These are phyloP conservation scores for Termitomyces sp. DNA, from an alignment of 768 basidiomycete species.

Conservation along the genomic window DNA sequence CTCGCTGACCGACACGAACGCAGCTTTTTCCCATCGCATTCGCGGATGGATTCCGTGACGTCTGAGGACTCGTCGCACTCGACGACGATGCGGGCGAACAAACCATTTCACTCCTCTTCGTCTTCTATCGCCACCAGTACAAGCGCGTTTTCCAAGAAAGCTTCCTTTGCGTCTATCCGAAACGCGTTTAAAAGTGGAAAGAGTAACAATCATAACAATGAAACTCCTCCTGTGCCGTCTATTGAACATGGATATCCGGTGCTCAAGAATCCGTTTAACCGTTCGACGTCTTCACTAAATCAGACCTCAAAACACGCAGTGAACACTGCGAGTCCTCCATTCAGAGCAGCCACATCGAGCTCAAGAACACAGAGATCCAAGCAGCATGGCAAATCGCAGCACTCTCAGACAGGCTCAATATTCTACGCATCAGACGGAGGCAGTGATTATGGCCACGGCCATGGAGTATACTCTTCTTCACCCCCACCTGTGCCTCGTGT, in stretches of 20 bases:
- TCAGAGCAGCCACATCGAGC: slow-evolving; percentile 58
- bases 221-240: slow-evolving; percentile 73
- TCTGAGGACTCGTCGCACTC: slow-evolving; percentile 75
- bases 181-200: slow-evolving; percentile 80
- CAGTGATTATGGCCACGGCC: slow-evolving; percentile 58
- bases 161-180: slow-evolving; percentile 81
- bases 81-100: slow-evolving; percentile 41
- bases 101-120: slow-evolving; percentile 68
- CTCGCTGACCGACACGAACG: slow-evolving; percentile 46
- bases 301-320: slow-evolving; percentile 35
- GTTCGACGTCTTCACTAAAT: slow-evolving; percentile 71
- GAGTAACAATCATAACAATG: slow-evolving; percentile 41
- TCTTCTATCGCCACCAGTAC: slow-evolving; percentile 58
- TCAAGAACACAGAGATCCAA: slow-evolving; percentile 42
- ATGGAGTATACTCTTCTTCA: slow-evolving; percentile 42
- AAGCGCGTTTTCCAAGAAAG: slow-evolving; percentile 68
- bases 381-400: slow-evolving; percentile 69
- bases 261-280: slow-evolving; percentile 78
- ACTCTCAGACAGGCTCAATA: slow-evolving; percentile 72
- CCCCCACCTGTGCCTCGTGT: slow-evolving; percentile 80
- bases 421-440: slow-evolving; percentile 67
- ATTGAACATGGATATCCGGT: slow-evolving; percentile 68
- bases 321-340: slow-evolving; percentile 44
- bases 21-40: slow-evolving; percentile 61
- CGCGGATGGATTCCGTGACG: slow-evolving; percentile 71